phyloP scores from a whole-genome alignment of 169 alveolate species.

The Plasmodium adleri region DNA sequence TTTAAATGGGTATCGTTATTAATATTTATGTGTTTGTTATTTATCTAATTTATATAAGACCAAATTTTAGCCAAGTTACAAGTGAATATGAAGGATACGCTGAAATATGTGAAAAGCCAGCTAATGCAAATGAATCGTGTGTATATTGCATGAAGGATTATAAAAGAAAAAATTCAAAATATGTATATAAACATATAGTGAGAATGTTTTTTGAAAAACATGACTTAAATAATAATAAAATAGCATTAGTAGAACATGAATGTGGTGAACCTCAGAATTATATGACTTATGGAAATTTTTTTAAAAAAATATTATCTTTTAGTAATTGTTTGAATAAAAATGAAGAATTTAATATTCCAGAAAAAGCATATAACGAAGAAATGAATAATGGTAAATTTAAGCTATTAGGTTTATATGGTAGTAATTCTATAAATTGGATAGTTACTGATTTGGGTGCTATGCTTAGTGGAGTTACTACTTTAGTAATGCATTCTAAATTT shows the following conservation, averaged over 20 bases:
- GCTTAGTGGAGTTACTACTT: slow-evolving; percentile 28
- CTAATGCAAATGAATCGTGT: too few relatives aligned
- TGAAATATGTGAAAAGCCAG: too few relatives aligned
- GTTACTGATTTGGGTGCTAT: slow-evolving; percentile 21
- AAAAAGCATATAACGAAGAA: slow-evolving; percentile 22
- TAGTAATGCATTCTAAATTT: slow-evolving; percentile 64
- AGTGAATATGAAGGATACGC: too few relatives aligned
- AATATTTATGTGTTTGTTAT: too few relatives aligned
- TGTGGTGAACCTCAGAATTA: slow-evolving; percentile 3
- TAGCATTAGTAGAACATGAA: slow-evolving; percentile 22
- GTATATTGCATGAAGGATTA: too few relatives aligned
- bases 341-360: slow-evolving; percentile 45
- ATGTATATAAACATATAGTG: slow-evolving; percentile 1
- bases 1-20: too few relatives aligned
- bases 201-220: background rate
- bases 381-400: slow-evolving; percentile 25
- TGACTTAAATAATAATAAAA: background rate
- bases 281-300: background rate
- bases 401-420: slow-evolving; percentile 37
- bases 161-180: too few relatives aligned
- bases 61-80: too few relatives aligned
- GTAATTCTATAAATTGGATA: slow-evolving; percentile 55
- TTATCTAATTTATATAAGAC: too few relatives aligned
- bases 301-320: background rate
- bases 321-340: background rate